Conservation (phyloP, 208 protist genomes). For the Endotrypanum monterogeii region DNA sequence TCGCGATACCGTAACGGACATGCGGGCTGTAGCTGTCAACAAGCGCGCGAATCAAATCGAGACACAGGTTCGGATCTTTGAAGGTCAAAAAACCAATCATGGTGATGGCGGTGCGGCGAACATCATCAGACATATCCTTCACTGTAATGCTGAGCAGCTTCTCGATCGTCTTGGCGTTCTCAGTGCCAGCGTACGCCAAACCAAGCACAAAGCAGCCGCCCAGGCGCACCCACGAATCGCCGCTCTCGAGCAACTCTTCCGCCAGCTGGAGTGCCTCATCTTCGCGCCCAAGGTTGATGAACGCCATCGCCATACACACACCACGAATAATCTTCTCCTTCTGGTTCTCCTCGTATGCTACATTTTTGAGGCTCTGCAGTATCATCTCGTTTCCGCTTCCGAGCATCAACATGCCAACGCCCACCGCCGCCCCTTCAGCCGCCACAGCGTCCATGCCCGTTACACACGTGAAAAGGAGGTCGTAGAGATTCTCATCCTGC, state of each 20-base stretch:
- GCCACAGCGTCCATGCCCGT: slow-evolving; percentile 96
- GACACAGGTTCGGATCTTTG: slow-evolving; percentile 93
- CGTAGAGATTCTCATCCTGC: slow-evolving; percentile 92
- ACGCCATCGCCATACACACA: slow-evolving; percentile 95
- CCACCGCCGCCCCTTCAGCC: slow-evolving; percentile 98
- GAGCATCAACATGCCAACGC: slow-evolving; percentile 98
- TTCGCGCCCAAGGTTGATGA: slow-evolving; percentile 97
- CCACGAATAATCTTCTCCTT: slow-evolving; percentile 99
- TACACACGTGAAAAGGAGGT: slow-evolving; percentile 95
- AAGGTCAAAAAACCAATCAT: slow-evolving; percentile 98
- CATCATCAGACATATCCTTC: slow-evolving; percentile 98
- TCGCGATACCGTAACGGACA: slow-evolving; percentile 97
- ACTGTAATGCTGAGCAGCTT: slow-evolving; percentile 97
- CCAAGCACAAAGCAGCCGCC: slow-evolving; percentile 97
- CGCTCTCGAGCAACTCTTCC: slow-evolving; percentile 92
- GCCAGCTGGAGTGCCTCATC: slow-evolving; percentile 94
- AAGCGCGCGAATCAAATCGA: slow-evolving; percentile 79
- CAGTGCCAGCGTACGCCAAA: slow-evolving; percentile 97
- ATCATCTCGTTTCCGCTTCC: slow-evolving; percentile 91
- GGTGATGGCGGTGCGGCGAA: slow-evolving; percentile 97
- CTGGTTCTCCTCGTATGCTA: slow-evolving; percentile 95
- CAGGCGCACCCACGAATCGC: slow-evolving; percentile 97
- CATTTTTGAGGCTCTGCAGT: slow-evolving; percentile 93
- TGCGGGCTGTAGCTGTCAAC: slow-evolving; percentile 99
- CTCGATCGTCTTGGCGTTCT: slow-evolving; percentile 94